Evolutionary conservation across 139 green algal species (phyloP).

Genomic region (Bryopsis sp.): DNA sequence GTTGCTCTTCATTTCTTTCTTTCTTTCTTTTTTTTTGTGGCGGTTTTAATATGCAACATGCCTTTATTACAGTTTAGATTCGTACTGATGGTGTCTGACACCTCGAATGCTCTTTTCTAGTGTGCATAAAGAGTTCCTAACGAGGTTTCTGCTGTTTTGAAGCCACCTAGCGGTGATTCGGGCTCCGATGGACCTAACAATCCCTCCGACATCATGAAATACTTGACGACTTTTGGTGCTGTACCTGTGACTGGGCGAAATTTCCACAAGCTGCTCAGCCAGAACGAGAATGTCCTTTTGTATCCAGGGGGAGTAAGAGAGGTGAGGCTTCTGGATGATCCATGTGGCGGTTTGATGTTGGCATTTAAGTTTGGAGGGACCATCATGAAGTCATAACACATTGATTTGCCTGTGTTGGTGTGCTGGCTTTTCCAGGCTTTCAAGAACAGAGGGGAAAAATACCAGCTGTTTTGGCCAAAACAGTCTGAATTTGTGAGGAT

Average conservation of each 20-base stretch:
- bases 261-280: conserved; percentile 65
- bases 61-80: too few relatives aligned
- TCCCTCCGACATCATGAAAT: too few relatives aligned
- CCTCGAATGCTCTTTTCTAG: too few relatives aligned
- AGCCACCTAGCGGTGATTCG: too few relatives aligned
- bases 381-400: background rate
- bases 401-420: background rate
- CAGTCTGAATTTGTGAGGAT: conserved; percentile 86
- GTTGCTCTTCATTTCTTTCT: too few relatives aligned
- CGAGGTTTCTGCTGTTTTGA: too few relatives aligned
- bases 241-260: conserved; percentile 72
- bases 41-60: too few relatives aligned
- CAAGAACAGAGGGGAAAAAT: conserved; percentile 63
- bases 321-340: conserved; percentile 24
- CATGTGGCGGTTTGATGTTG: background rate
- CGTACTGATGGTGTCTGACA: too few relatives aligned
- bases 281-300: conserved; percentile 71
- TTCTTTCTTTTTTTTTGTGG: too few relatives aligned
- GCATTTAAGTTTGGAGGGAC: background rate
- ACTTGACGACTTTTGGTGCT: conserved; percentile 78
- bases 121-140: too few relatives aligned
- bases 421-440: conserved; percentile 21
- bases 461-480: conserved; percentile 87
- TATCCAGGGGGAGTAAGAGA: conserved; percentile 80
- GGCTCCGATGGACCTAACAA: too few relatives aligned